Evolutionary conservation across 768 basidiomycete species (phyloP).

Genomic region (Hypsizygus marmoreus): DNA sequence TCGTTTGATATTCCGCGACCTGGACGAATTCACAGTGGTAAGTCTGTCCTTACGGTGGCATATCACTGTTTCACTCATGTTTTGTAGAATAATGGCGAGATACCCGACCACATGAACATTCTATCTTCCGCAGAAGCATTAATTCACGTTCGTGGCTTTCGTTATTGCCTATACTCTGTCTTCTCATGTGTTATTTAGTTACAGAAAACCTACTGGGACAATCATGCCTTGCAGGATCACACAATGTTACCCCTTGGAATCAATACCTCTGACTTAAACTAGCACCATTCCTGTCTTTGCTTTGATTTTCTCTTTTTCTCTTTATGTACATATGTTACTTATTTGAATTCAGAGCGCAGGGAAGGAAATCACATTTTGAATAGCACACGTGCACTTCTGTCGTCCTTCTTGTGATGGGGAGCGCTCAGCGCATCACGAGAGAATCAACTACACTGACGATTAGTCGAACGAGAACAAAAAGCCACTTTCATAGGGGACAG

Average conservation of each 20-base stretch:
- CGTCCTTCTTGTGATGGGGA: too few species aligned
- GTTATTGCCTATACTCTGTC: background rate
- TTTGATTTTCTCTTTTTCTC: conserved; percentile 51
- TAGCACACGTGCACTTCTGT: too few species aligned
- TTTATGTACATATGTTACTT: conserved; percentile 62
- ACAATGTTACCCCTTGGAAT: conserved; percentile 62
- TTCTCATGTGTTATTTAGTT: conserved; percentile 39
- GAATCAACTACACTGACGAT: too few species aligned
- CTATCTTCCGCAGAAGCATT: conserved; percentile 57
- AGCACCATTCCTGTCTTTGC: too few species aligned
- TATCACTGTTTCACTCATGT: conserved; percentile 8
- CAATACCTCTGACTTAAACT: conserved; percentile 29
- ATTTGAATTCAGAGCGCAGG: conserved; percentile 43
- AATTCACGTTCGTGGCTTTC: conserved; percentile 51
- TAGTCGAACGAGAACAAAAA: too few species aligned
- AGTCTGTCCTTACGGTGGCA: conserved; percentile 23
- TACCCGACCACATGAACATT: conserved; percentile 23
- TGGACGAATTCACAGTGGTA: conserved; percentile 66
- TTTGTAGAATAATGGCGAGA: conserved; percentile 48
- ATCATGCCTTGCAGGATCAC: conserved; percentile 44
- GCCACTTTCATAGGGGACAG: too few species aligned
- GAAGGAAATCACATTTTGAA: too few species aligned
- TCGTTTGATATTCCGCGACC: conserved; percentile 61
- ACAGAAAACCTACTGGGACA: conserved; percentile 52
- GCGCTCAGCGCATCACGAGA: too few species aligned